Evolutionary conservation across 2,329 filamentous ascomycete species (phyloP), one percentile per base, ranked within the genome.

Genomic region (Didymella arachidicola): DNA sequence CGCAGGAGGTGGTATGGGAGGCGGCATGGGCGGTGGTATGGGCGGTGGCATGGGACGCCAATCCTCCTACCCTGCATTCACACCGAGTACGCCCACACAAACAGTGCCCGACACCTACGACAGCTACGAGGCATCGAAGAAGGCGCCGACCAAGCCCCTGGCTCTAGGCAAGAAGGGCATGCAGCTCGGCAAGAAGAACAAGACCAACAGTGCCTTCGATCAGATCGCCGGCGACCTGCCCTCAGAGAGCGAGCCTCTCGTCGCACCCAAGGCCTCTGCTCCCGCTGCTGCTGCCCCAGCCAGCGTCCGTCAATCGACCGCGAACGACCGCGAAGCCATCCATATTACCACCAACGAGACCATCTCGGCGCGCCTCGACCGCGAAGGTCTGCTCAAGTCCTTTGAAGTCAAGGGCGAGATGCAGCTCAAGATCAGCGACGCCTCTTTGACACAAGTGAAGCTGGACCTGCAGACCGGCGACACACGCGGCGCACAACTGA

Each of bases 171-270:
- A 92, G 71, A 99, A 99, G 83, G 95, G 95, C 68, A 99, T 99
- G 96, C 94, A 98, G 79, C 84, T 99, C 57, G 95, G 95, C 79
- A 98, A 98, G 84, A 99, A 99, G 82, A 96, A 92, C 60, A 98
- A 98, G 83, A 93, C 92, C 22, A 96, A 91, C 29, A 94, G 96
- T 77, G 97, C 98, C 84, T 98, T 96, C 76, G 94, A 98, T 79
- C 91, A 93, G 72, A 93, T 99, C 32, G 89, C 93, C 66, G 92
- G 91, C 59, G 94, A 98, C 65, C 84, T 98, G 74, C 93, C 93
- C n/a, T 85, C 89, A 36, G 92, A 96, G 73, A 87, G 87, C 36
- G 93, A 97, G 74, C 92, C 92, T 36, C 83, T 96, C 26, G 88
- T 94, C 30, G 83, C 83, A 36, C 79, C 85, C 43, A 82, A 82